Base-by-base conservation (phyloP, 352 stramenopile genomes). In the Globisporangium recalcitrans region DNA sequence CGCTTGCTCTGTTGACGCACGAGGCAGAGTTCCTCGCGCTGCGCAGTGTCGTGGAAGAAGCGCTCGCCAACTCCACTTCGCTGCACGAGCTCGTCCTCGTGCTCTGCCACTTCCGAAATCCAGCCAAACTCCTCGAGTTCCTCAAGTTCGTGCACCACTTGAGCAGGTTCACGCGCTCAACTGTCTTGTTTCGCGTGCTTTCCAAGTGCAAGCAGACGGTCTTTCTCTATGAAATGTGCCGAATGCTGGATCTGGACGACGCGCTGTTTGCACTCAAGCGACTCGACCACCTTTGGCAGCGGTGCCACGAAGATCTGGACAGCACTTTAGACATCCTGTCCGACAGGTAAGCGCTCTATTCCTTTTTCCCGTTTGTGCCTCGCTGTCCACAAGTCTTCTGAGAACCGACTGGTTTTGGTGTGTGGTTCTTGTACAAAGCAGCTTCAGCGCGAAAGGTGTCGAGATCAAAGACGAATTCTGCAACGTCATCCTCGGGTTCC, bases 191-290 rank as follows among this genome's bases (percentile, higher is more conserved):
- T 27, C 73, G 72, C 19, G 75, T 88, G 13, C 67, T 90, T 6
- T 72, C 73, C 3, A 73, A 74, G 62, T 87, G 73, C 49, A 67
- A 74, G 31, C 71, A 77, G 22, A 78, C 78, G 8, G 63, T 22
- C 4, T 87, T 88, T 42, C 67, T 90, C 22, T 87, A 86, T 22
- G 74, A 81, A n/a, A 85, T 90, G 69, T 86, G 77, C 42, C 70
- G 78, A 13, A 70, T 88, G 22, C 60, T 87, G 38, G 81, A 90
- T 49, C 58, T 82, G 29, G 81, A 90, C 36, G 78, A 90, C 54
- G 74, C 81, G 1, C 57, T 87, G 13, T 90, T 87, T n/a, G 72
- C 77, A 7, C 60, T 90, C 21, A 77, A 73, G 36, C 62, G 77
- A n/a, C 69, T 90, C 13, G 77, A 90, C 32, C 77, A 66, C n/a